Base-by-base conservation (phyloP, 345 rosid genomes). In the Gossypium herbaceum region DNA sequence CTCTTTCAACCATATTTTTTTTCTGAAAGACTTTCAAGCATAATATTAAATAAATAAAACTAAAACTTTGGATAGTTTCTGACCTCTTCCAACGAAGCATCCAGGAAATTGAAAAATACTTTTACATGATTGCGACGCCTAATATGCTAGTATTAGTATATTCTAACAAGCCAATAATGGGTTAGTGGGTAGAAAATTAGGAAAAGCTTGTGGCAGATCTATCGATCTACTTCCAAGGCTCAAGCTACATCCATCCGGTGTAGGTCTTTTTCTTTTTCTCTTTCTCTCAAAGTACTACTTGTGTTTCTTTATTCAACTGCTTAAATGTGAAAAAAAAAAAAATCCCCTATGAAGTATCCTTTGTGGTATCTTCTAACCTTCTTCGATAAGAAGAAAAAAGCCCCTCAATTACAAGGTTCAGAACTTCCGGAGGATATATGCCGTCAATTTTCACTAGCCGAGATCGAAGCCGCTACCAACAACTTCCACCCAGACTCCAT, bases 401-500 rank as follows among this genome's bases (percentile, higher is more conserved):
- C 43, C 64, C n/a, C 55, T 41, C 34, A n/a, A 55, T 24, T 59
- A 59, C 27, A 22, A 20, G 12, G 27, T 20, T 57, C 29, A 20
- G 6, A 11, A 9, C 74, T 71, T 9, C 55, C 76, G 3, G 75
- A 60, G 56, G 76, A 12, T 43, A 3, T 73, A 13, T 25, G 9
- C 67, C 68, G 57, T 59, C 43, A 24, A 8, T 73, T 73, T 17
- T 73, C 76, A 6, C 24, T 73, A 17, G 68, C 57, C 2, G 45
- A 73, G 68, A 60, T 73, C 44, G 6, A 57, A 60, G 57, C 76
- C n/a, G 76, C 76, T 2, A 73, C 68, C 45, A 45, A 59, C 45
- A 17, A 59, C 39, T 59, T 73, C 44, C 29, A 60, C 39, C 48
- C 2, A 7, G 59, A 27, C 47, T 48, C 22, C 0, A 7, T 55